These are phyloP conservation scores for Lactarius trivialis DNA, from an alignment of 768 basidiomycete genomes.

Conservation along the genomic window DNA sequence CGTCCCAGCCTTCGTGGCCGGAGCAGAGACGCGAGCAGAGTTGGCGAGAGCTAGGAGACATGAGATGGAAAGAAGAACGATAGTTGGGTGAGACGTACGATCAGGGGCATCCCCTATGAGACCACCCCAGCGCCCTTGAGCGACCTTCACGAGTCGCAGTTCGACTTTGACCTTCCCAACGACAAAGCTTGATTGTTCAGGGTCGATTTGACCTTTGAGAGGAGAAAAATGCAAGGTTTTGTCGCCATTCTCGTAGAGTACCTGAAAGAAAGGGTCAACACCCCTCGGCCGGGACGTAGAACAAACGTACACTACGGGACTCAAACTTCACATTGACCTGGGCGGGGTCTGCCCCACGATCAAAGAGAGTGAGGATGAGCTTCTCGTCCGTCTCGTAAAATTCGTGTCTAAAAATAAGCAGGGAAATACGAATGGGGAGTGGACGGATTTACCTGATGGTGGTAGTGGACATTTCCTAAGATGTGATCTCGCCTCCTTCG, in stretches of 20 bases:
- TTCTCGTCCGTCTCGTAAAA: slow-evolving; percentile 83
- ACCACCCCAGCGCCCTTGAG: slow-evolving; percentile 62
- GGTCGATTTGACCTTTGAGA: slow-evolving; percentile 73
- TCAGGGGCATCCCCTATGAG: slow-evolving; percentile 72
- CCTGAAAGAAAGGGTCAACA: slow-evolving; percentile 30
- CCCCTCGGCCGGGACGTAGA: neutral
- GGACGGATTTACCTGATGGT: slow-evolving; percentile 11
- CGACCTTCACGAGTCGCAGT: slow-evolving; percentile 65
- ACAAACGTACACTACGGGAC: slow-evolving; percentile 47
- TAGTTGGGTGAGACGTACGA: slow-evolving; percentile 41
- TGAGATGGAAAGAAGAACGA: slow-evolving; percentile 1
- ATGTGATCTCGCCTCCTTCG: neutral
- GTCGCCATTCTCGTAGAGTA: slow-evolving; percentile 62
- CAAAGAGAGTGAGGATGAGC: slow-evolving; percentile 69
- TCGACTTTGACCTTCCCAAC: slow-evolving; percentile 89
- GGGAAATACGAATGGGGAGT: neutral
- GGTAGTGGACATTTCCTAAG: slow-evolving; percentile 9
- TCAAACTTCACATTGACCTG: slow-evolving; percentile 58
- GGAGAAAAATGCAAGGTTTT: slow-evolving; percentile 70
- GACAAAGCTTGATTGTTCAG: slow-evolving; percentile 51
- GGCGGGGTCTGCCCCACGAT: slow-evolving; percentile 64
- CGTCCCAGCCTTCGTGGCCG: slow-evolving; percentile 29
- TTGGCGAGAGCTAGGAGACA: slow-evolving; percentile 28
- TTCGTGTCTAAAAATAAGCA: slow-evolving; percentile 42
- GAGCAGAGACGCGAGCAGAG: slow-evolving; percentile 25